Percentiles rank a stretch among this genome's conserved stretches.
Conservation (phyloP, 768 basidiomycete genomes). For the Tricholoma bakamatsutake region DNA sequence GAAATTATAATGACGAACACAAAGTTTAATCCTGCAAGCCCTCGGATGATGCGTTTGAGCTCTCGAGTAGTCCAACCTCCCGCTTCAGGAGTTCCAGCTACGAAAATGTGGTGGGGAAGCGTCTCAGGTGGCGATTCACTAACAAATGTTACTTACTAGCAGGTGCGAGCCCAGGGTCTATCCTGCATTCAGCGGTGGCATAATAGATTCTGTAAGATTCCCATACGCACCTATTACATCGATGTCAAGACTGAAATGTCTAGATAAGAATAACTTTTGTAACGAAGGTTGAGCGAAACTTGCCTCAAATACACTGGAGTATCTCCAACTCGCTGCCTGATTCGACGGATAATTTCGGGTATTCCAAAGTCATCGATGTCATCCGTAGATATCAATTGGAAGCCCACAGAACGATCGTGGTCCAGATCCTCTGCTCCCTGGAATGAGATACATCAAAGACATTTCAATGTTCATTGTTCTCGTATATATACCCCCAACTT, state of each 20-base stretch:
- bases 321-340: conserved; percentile 66
- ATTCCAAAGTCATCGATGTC: conserved; percentile 82
- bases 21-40: conserved; percentile 72
- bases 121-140: not conserved
- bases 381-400: conserved; percentile 72
- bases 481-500: conserved; percentile 42
- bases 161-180: conserved; percentile 74
- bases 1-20: conserved; percentile 42
- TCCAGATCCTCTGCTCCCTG: conserved; percentile 59
- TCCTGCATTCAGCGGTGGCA: conserved; percentile 1
- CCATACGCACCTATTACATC: conserved; percentile 60
- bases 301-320: conserved; percentile 75
- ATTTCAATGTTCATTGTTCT: conserved; percentile 13
- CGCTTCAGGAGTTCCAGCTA: conserved; percentile 80
- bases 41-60: conserved; percentile 74
- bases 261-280: not conserved
- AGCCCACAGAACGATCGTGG: conserved; percentile 69
- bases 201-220: not conserved
- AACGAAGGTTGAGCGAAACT: conserved; percentile 16
- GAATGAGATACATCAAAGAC: conserved; percentile 19
- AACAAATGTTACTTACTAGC: conserved; percentile 51
- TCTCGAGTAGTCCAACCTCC: conserved; percentile 85
- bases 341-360: conserved; percentile 60
- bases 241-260: conserved; percentile 57
- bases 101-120: not conserved